A percentile compares a stretch with the other conserved stretches of the same genome.
These are phyloP conservation scores for Phytophthora colocasiae DNA, from an alignment of 352 stramenopile species.

Conservation along the genomic window DNA sequence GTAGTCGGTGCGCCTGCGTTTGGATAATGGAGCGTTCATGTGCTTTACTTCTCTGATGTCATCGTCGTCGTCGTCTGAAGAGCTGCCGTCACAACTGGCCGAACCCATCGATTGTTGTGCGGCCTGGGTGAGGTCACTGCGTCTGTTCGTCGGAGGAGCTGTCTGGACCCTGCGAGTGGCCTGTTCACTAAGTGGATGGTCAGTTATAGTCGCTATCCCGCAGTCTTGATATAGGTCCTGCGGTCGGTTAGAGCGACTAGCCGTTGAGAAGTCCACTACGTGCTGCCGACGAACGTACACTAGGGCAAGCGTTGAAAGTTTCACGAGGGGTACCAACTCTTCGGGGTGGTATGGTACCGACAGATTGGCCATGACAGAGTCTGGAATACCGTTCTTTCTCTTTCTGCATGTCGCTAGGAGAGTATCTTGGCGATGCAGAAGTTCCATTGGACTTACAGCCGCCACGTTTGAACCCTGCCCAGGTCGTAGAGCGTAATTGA, in stretches of 20 bases:
- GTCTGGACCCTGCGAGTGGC: no score
- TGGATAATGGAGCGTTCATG: no score
- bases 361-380: neutral
- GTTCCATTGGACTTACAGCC: slow-evolving; percentile 11
- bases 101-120: no score
- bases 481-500: slow-evolving; percentile 12
- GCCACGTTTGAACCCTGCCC: neutral
- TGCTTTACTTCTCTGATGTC: no score
- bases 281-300: slow-evolving; percentile 5
- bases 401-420: neutral
- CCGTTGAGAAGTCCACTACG: slow-evolving; percentile 11
- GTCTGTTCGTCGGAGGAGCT: no score
- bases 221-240: neutral
- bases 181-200: no score
- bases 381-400: neutral
- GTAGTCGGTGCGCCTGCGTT: no score
- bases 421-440: slow-evolving; percentile 13
- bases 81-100: no score
- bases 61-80: no score
- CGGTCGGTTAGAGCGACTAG: neutral
- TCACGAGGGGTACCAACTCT: slow-evolving; percentile 6
- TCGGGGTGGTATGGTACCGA: neutral
- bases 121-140: no score
- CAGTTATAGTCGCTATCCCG: no score
- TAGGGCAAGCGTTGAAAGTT: neutral